A percentile compares a stretch with the other conserved stretches of the same genome.
Conservation (phyloP, 2,329 filamentous ascomycete species). For the Talaromyces sp. region DNA sequence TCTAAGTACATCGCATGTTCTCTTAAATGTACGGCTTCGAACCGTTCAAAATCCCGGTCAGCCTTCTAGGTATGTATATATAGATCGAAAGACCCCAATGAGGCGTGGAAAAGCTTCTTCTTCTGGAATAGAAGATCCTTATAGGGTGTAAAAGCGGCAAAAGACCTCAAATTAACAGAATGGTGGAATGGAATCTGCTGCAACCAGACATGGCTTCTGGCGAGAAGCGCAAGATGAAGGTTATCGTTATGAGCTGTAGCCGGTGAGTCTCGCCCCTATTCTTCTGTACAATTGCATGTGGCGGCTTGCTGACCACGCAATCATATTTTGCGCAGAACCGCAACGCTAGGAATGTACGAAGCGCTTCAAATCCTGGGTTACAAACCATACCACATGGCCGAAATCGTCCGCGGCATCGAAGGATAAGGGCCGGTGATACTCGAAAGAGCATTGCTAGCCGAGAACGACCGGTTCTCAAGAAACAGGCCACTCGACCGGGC, state of each 20-base stretch:
- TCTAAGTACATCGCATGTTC: neutral
- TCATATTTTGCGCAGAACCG: neutral
- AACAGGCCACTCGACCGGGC: neutral
- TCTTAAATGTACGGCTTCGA: too few relatives aligned
- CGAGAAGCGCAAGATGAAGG: neutral
- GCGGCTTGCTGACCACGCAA: neutral
- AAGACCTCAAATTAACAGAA: neutral
- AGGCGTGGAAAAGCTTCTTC: neutral
- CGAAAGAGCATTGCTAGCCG: neutral
- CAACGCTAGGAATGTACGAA: neutral
- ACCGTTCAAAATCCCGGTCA: neutral
- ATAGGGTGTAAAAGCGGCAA: neutral
- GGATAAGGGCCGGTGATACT: neutral
- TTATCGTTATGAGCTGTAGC: neutral
- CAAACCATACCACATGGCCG: neutral
- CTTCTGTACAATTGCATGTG: neutral
- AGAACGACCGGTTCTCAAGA: neutral
- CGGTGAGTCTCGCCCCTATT: neutral
- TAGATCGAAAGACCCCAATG: neutral
- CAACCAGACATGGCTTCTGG: neutral
- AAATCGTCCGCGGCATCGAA: neutral
- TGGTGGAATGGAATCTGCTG: neutral
- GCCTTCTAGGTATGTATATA: neutral
- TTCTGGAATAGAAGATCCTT: neutral
- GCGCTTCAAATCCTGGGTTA: neutral